Base-by-base conservation (phyloP, 176 grass and related monocot species). In the Eragrostis nindensis region DNA sequence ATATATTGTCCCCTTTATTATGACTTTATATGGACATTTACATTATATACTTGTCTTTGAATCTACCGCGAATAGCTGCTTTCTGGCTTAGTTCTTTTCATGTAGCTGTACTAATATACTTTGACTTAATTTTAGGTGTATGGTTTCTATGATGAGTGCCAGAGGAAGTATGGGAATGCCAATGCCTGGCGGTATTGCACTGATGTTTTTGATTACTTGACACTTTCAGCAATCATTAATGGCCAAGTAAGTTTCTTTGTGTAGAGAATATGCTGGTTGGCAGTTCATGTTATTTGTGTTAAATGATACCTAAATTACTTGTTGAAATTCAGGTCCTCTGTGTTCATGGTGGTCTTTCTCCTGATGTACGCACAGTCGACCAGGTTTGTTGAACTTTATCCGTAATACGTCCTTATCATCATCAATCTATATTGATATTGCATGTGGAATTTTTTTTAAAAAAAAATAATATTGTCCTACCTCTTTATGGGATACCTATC, bases 121-220 rank as follows among this genome's bases (percentile, higher is more conserved):
- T 7, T 71, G 48, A 54, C 49, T 18, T 38, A 66, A 61, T 52
- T 53, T 74, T 85, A 99, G 97, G 97, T 99, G 6, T 99, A 99
- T 88, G 97, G 97, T 77, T 99, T 99, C 89, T 99, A 99, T 69
- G 97, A 99, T 27, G 97, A 99, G 76, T 99, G 97, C 76, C 97
- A 99, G 70, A 95, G 97, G 64, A 99, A 99, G 79, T 99, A 99
- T 75, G 97, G 97, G 62, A 99, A 99, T 80, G 97, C 97, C 56
- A 99, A 99, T 93, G 97, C 97, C 45, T 99, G 97, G 97, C 90
- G 97, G 82, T 99, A 99, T 38, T 99, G 97, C 84, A 99, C 97
- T 30, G 97, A 99, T 91, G 97, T 99, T 78, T 99, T 99, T 47
- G 97, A 99, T 79, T 99, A 92, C 77, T 91, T 99, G 86, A 99